Percentiles rank a stretch among this genome's conserved stretches.
Conservation (phyloP, 2,329 filamentous ascomycete genomes). For the Aureobasidium sp. region DNA sequence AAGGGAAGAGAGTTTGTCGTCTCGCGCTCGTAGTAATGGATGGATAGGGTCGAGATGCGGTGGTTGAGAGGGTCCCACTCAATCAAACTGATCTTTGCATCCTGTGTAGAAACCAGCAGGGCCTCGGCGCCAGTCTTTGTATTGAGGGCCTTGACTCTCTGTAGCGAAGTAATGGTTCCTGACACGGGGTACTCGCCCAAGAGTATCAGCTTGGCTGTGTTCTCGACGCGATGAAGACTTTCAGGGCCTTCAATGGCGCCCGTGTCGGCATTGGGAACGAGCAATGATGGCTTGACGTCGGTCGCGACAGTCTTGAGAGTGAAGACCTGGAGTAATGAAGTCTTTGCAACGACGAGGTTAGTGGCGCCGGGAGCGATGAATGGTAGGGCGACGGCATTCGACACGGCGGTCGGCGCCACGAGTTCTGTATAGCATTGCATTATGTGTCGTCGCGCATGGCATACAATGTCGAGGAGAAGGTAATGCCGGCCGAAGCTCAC, state of each 20-base stretch:
- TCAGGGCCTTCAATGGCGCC: background rate
- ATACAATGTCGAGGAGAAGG: background rate
- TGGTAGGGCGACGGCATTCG: constrained; percentile 72
- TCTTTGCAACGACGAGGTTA: constrained; percentile 87
- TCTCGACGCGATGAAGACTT: constrained; percentile 17
- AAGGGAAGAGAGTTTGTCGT: constrained; percentile 77
- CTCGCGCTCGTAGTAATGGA: constrained; percentile 97
- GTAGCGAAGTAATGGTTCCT: constrained; percentile 77
- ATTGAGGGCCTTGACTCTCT: constrained; percentile 63
- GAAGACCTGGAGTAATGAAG: constrained; percentile 89
- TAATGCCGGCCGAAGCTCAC: background rate
- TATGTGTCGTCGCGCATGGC: constrained; percentile 16
- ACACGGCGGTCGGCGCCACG: constrained; percentile 87
- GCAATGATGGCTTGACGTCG: constrained; percentile 40
- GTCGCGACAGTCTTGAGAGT: constrained; percentile 60
- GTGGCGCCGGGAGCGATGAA: constrained; percentile 68
- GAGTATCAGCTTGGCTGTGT: constrained; percentile 70
- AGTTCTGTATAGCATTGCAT: constrained; percentile 99
- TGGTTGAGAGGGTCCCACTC: constrained; percentile 86
- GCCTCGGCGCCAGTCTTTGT: constrained; percentile 77
- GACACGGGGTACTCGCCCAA: constrained; percentile 76
- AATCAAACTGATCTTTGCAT: constrained; percentile 86
- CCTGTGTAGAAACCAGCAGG: constrained; percentile 74
- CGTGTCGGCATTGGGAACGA: constrained; percentile 13
- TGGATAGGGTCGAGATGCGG: constrained; percentile 78